These are phyloP conservation scores for Pleodorina starrii DNA, from an alignment of 139 green algal genomes.

Conservation along the genomic window DNA sequence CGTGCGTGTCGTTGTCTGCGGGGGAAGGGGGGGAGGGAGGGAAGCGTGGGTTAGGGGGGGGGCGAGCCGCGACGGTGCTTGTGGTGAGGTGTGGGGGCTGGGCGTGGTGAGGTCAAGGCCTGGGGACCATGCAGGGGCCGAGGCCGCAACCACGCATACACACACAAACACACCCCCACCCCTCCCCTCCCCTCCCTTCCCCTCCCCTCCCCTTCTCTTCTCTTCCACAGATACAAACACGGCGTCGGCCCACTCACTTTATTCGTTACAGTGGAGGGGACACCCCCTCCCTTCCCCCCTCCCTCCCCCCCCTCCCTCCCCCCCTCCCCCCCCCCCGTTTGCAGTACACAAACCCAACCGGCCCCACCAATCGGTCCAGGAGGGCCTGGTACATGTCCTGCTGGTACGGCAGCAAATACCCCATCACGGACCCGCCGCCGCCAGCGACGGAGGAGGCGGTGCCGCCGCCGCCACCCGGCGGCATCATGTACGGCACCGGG, in stretches of 20 bases:
- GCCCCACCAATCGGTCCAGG: slow-evolving; percentile 31
- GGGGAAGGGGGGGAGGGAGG: not conserved
- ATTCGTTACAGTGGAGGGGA: not conserved
- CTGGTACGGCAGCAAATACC: slow-evolving; percentile 63
- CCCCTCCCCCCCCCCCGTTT: not conserved
- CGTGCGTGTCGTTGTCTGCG: not conserved
- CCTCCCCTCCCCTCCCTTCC: too few species aligned
- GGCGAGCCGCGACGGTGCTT: too few species aligned
- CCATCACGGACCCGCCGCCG: slow-evolving; percentile 41
- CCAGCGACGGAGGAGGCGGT: not conserved
- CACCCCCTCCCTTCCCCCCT: not conserved
- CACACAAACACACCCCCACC: too few species aligned
- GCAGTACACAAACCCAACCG: too few species aligned
- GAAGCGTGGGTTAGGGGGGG: not conserved
- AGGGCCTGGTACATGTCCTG: slow-evolving; percentile 51
- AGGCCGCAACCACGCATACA: too few species aligned
- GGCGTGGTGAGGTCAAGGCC: too few species aligned
- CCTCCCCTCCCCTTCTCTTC: not conserved
- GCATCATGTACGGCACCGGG: slow-evolving; percentile 55
- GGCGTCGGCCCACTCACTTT: not conserved
- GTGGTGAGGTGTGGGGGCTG: too few species aligned
- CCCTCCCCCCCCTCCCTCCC: not conserved
- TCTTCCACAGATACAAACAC: not conserved
- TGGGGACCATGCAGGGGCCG: too few species aligned
- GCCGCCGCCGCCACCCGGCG: too few species aligned